Evolutionary conservation across 495 filamentous ascomycete genomes (phyloP).

Genomic region (Ascobolus immersus): DNA sequence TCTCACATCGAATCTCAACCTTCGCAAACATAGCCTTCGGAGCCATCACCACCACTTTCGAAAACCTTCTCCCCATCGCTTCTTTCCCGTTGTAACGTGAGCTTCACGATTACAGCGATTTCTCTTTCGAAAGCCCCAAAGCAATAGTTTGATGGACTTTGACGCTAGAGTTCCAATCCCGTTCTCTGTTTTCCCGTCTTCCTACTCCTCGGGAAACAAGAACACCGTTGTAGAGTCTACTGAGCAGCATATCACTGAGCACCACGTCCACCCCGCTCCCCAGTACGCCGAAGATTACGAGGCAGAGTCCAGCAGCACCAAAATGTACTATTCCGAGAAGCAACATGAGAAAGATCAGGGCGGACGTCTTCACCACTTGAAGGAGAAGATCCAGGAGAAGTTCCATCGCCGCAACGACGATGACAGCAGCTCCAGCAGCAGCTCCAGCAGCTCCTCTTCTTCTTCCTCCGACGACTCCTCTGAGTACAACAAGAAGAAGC

Average conservation of each 20-base stretch:
- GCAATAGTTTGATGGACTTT: too few relatives aligned
- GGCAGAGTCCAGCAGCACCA: slow-evolving; percentile 9
- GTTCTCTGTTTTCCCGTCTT: slow-evolving; percentile 98
- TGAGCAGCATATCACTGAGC: slow-evolving; percentile 19
- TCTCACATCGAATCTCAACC: too few relatives aligned
- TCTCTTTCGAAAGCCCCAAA: too few relatives aligned
- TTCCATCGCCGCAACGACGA: neutral
- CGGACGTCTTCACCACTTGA: slow-evolving; percentile 6
- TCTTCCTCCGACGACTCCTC: slow-evolving; percentile 2
- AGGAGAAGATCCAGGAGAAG: slow-evolving; percentile 9
- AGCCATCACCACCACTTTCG: too few relatives aligned
- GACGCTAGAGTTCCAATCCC: slow-evolving; percentile 97
- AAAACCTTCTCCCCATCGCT: too few relatives aligned
- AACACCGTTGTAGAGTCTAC: slow-evolving; percentile 42
- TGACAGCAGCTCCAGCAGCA: neutral
- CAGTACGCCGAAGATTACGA: slow-evolving; percentile 8
- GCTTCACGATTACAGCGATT: too few relatives aligned
- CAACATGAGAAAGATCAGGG: slow-evolving; percentile 12
- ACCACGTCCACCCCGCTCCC: slow-evolving; percentile 24
- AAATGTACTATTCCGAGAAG: slow-evolving; percentile 16
- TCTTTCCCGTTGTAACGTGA: too few relatives aligned
- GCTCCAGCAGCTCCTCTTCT: slow-evolving; percentile 1
- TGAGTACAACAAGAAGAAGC: neutral
- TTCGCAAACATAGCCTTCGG: too few relatives aligned
- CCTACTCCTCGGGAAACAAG: slow-evolving; percentile 62